Conservation (phyloP, 2,329 filamentous ascomycete species). For the Alternaria sp. region DNA sequence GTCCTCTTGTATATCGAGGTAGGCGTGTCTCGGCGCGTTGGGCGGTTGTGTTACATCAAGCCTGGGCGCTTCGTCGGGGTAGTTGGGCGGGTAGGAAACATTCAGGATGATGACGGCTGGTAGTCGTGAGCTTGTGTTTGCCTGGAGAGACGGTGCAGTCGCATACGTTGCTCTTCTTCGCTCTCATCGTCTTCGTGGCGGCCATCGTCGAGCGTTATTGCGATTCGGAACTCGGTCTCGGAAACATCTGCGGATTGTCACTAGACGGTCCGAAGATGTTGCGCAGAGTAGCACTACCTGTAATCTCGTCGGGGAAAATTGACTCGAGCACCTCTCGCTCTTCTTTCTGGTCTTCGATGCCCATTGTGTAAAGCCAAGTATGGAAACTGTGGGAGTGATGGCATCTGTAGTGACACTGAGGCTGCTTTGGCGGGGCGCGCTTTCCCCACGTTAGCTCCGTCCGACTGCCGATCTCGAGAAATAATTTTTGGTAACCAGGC, state of each 20-base stretch:
- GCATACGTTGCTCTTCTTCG: conserved; percentile 62
- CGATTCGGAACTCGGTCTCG: conserved; percentile 87
- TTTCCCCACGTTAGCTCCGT: conserved; percentile 38
- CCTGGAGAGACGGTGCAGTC: neutral
- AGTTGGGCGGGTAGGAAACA: conserved; percentile 87
- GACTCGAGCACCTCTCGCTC: conserved; percentile 98
- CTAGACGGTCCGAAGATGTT: neutral
- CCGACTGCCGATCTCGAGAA: conserved; percentile 28
- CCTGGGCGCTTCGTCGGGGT: conserved; percentile 85
- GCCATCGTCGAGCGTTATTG: conserved; percentile 80
- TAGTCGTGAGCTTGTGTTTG: conserved; percentile 4
- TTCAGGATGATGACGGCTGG: conserved; percentile 77
- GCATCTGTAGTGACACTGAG: conserved; percentile 21
- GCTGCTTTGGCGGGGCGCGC: conserved; percentile 31
- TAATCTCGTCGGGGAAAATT: conserved; percentile 98
- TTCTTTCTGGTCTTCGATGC: conserved; percentile 85
- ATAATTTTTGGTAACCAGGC: conserved; percentile 32
- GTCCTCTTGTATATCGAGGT: conserved; percentile 83
- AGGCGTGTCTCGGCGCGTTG: conserved; percentile 72
- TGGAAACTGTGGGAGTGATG: conserved; percentile 6
- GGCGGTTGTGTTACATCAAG: conserved; percentile 81
- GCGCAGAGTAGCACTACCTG: conserved; percentile 63
- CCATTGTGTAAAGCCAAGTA: conserved; percentile 50
- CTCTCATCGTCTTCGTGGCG: conserved; percentile 61
- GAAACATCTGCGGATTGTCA: conserved; percentile 73